Conservation (phyloP, 140 eudicot species). For the Erigeron philadelphicus region DNA sequence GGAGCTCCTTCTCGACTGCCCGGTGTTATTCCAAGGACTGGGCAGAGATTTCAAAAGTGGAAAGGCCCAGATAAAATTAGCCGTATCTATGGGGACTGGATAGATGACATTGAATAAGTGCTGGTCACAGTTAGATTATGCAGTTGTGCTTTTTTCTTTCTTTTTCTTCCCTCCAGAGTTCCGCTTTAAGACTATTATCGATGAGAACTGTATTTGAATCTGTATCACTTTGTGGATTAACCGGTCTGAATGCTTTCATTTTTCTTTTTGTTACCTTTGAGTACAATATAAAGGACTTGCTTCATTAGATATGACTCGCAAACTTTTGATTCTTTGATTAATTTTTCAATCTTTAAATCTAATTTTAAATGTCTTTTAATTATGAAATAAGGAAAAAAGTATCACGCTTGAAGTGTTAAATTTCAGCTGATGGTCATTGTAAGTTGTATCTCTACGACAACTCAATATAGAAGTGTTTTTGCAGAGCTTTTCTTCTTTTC, state of each 20-base stretch:
- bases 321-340: neutral
- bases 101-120: conserved; percentile 62
- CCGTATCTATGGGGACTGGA: conserved; percentile 95
- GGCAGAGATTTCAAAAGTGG: conserved; percentile 73
- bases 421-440: too few species aligned
- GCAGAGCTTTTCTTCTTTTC: too few species aligned
- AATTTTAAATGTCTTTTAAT: too few species aligned
- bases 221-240: conserved; percentile 6
- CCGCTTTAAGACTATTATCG: conserved; percentile 8
- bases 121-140: neutral
- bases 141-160: neutral
- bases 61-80: conserved; percentile 96
- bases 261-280: neutral
- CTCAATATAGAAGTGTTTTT: too few species aligned
- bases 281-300: neutral
- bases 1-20: conserved; percentile 63
- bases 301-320: neutral
- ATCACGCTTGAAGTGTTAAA: too few species aligned
- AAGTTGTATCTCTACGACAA: too few species aligned
- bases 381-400: too few species aligned
- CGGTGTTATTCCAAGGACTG: conserved; percentile 50
- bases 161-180: neutral
- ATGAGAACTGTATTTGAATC: conserved; percentile 1
- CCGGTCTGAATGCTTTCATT: conserved; percentile 13
- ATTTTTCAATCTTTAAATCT: too few species aligned